phyloP scores from a whole-genome alignment of 345 rosid species.

The Geranium brycei region DNA sequence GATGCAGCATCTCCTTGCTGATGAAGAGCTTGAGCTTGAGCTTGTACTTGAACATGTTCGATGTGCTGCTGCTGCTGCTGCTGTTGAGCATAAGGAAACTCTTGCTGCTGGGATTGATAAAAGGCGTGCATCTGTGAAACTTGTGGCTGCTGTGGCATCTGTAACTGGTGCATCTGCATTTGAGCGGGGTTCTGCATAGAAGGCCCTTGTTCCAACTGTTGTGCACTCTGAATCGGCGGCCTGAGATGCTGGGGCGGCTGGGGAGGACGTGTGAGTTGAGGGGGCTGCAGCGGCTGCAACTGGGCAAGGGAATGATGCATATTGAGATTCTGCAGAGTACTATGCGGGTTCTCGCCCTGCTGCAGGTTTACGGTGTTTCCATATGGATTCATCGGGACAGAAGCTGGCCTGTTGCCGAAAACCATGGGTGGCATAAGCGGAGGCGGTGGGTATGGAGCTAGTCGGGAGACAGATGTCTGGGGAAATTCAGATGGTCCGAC shows the following conservation, averaged over 20 bases:
- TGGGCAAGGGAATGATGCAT: conserved; percentile 46
- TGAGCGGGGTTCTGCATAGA: conserved; percentile 48
- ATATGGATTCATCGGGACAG: conserved; percentile 44
- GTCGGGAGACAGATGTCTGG: conserved; percentile 16
- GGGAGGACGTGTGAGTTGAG: conserved; percentile 64
- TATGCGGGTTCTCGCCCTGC: conserved; percentile 44
- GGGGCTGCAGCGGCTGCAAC: conserved; percentile 67
- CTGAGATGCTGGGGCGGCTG: conserved; percentile 80
- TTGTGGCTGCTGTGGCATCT: conserved; percentile 56
- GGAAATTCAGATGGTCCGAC: conserved; percentile 48
- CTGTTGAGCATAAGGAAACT: conserved; percentile 35
- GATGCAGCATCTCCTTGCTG: conserved; percentile 51
- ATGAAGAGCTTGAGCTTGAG: conserved; percentile 27
- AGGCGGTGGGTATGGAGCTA: conserved; percentile 53
- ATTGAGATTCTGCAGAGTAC: conserved; percentile 38
- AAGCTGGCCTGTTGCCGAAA: conserved; percentile 44
- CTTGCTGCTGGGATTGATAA: conserved; percentile 66
- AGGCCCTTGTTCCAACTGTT: conserved; percentile 51
- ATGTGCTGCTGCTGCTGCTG: conserved; percentile 44
- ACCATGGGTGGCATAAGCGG: conserved; percentile 54
- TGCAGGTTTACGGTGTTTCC: conserved; percentile 44
- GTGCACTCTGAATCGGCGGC: conserved; percentile 48
- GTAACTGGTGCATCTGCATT: conserved; percentile 56
- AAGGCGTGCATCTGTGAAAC: conserved; percentile 40
- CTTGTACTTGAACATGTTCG: conserved; percentile 34